Conservation (phyloP, 352 stramenopile genomes). For the Phytophthora pisi region DNA sequence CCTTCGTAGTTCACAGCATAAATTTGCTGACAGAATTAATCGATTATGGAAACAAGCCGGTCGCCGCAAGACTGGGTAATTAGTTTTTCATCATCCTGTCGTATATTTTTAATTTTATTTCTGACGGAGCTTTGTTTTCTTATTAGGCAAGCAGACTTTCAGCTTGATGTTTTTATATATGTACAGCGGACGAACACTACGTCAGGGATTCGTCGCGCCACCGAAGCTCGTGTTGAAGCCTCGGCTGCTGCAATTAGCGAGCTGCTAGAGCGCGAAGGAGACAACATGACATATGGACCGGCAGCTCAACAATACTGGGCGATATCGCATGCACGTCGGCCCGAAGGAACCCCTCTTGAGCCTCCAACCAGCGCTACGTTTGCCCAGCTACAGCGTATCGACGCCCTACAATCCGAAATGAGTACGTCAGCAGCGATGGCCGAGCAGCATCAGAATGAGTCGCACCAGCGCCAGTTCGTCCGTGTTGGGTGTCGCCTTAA, state of each 20-base stretch:
- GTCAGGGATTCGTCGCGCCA: neutral
- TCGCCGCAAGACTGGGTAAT: neutral
- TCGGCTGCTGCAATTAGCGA: neutral
- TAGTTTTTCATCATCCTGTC: neutral
- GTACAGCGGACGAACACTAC: neutral
- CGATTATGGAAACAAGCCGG: neutral
- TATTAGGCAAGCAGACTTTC: conserved; percentile 2
- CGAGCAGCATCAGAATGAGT: neutral
- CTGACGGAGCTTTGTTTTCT: neutral
- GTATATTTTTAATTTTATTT: neutral
- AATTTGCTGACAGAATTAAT: neutral
- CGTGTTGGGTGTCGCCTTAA: neutral
- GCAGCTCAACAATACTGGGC: neutral
- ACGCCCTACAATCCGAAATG: neutral
- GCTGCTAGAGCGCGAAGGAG: neutral
- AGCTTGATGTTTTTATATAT: conserved; percentile 3
- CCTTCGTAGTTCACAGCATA: neutral
- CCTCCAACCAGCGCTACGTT: neutral
- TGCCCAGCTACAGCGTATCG: neutral
- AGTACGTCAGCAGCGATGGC: neutral
- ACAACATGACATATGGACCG: neutral
- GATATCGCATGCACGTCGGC: neutral
- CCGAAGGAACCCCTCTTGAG: neutral
- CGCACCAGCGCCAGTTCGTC: neutral
- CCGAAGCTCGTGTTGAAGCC: neutral